Conservation (phyloP, 1,139 yeast genomes). For the Saccharomyces hybrid region DNA sequence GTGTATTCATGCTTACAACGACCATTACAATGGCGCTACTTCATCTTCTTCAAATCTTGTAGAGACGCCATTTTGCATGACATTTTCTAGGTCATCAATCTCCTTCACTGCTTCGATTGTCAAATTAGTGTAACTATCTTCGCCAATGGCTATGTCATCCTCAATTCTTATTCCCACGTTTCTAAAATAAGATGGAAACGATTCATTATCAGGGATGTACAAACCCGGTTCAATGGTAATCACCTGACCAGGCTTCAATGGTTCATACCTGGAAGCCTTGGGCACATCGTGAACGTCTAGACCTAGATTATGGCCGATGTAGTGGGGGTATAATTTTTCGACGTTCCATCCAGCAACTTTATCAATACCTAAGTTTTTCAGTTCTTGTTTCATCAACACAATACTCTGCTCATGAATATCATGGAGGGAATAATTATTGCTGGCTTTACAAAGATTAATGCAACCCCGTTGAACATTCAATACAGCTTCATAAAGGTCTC, state of each 20-base stretch:
- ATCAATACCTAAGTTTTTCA: conserved; percentile 64
- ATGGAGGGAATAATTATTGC: conserved; percentile 49
- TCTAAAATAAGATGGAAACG: conserved; percentile 73
- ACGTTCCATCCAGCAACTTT: conserved; percentile 40
- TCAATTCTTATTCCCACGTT: conserved; percentile 93
- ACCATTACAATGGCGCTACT: conserved; percentile 33
- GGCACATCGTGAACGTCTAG: conserved; percentile 87
- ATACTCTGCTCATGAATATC: conserved; percentile 73
- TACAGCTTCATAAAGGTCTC: conserved; percentile 82
- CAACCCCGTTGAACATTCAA: conserved; percentile 74
- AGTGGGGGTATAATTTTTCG: conserved; percentile 75
- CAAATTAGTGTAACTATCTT: conserved; percentile 48
- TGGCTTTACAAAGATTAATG: conserved; percentile 51
- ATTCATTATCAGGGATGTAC: conserved; percentile 63
- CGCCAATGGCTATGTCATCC: conserved; percentile 80
- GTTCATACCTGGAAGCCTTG: conserved; percentile 45
- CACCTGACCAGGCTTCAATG: conserved; percentile 57
- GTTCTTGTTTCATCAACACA: conserved; percentile 48
- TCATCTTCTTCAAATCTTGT: conserved; percentile 48
- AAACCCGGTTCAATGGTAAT: conserved; percentile 93
- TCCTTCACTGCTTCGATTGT: conserved; percentile 84
- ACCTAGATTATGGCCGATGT: conserved; percentile 92
- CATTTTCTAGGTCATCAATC: conserved; percentile 64
- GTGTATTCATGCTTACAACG: neutral
- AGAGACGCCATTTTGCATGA: conserved; percentile 50